Evolutionary conservation across 495 filamentous ascomycete species (phyloP).

Genomic region (Aspergillus funiculosus): DNA sequence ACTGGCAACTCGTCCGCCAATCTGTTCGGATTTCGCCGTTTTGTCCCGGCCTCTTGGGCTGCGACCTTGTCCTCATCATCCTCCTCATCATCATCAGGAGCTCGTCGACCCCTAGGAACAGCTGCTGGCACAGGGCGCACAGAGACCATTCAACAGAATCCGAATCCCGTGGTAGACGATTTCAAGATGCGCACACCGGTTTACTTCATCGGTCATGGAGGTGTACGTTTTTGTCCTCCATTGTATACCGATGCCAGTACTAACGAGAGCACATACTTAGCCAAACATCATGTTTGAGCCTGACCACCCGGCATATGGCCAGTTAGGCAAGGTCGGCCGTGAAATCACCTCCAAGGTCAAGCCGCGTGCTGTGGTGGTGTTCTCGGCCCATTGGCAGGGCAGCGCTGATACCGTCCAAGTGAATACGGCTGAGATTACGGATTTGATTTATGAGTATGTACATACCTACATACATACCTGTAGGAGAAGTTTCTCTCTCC

Average conservation of each 20-base stretch:
- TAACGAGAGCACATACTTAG: conserved; percentile 28
- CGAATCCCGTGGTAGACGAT: neutral
- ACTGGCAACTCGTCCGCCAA: conserved; percentile 20
- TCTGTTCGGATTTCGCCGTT: conserved; percentile 29
- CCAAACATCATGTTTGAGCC: conserved; percentile 70
- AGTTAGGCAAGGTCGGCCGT: conserved; percentile 61
- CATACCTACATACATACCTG: neutral
- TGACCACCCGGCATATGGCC: conserved; percentile 66
- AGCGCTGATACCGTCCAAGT: conserved; percentile 55
- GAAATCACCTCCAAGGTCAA: conserved; percentile 79
- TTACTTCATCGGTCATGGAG: conserved; percentile 76
- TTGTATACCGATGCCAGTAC: neutral
- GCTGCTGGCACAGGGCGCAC: neutral
- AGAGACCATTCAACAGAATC: neutral
- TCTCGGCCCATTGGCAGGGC: conserved; percentile 83
- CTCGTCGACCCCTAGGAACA: neutral
- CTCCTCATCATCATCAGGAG: conserved; percentile 1
- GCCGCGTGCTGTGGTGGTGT: conserved; percentile 76
- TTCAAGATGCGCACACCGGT: conserved; percentile 49
- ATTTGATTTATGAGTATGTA: conserved; percentile 73
- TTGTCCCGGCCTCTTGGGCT: conserved; percentile 17
- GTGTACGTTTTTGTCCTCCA: conserved; percentile 45
- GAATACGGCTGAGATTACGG: conserved; percentile 62
- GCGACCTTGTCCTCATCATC: too few species aligned
- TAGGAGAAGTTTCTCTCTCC: conserved; percentile 23